Evolutionary conservation across 2,329 filamentous ascomycete genomes (phyloP).

Genomic region (Penicillium sp.): DNA sequence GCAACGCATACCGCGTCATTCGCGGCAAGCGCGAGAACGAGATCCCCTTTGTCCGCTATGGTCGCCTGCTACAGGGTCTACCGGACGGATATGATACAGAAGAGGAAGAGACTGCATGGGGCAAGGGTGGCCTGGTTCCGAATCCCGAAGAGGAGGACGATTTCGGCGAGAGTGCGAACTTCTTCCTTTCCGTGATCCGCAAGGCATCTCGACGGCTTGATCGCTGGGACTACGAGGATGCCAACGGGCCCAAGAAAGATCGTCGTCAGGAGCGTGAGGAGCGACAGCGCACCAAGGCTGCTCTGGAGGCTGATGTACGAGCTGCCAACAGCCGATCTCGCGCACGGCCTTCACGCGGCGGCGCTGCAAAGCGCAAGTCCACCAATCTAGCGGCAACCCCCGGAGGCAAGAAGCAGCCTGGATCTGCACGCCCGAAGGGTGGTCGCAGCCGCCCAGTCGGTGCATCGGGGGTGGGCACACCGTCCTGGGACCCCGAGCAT

Average conservation of each 20-base stretch:
- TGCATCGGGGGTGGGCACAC: slow-evolving; percentile 21
- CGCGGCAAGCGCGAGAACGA: slow-evolving; percentile 40
- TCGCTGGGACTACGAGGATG: slow-evolving; percentile 46
- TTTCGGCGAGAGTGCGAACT: slow-evolving; percentile 48
- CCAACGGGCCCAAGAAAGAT: slow-evolving; percentile 39
- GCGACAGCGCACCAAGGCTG: slow-evolving; percentile 32
- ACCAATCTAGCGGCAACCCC: slow-evolving; percentile 20
- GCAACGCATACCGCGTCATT: slow-evolving; percentile 38
- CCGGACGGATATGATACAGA: slow-evolving; percentile 49
- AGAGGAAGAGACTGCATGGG: slow-evolving; percentile 44
- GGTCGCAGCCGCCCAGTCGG: slow-evolving; percentile 21
- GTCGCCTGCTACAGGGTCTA: slow-evolving; percentile 42
- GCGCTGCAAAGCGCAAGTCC: slow-evolving; percentile 30
- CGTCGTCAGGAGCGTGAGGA: slow-evolving; percentile 39
- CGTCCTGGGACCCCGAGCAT: slow-evolving; percentile 24
- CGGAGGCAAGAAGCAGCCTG: slow-evolving; percentile 21
- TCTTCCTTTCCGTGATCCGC: slow-evolving; percentile 43
- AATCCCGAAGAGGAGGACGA: slow-evolving; percentile 47
- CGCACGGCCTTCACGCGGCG: slow-evolving; percentile 21
- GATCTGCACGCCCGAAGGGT: slow-evolving; percentile 26
- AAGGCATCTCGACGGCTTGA: slow-evolving; percentile 45
- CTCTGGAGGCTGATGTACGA: slow-evolving; percentile 23
- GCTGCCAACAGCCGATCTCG: slow-evolving; percentile 19
- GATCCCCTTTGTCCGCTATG: slow-evolving; percentile 41
- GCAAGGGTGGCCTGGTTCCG: slow-evolving; percentile 43